A percentile compares a stretch with the other conserved stretches of the same genome.
phyloP scores from a whole-genome alignment of 208 protist genomes.

The Crithidia bombi region DNA sequence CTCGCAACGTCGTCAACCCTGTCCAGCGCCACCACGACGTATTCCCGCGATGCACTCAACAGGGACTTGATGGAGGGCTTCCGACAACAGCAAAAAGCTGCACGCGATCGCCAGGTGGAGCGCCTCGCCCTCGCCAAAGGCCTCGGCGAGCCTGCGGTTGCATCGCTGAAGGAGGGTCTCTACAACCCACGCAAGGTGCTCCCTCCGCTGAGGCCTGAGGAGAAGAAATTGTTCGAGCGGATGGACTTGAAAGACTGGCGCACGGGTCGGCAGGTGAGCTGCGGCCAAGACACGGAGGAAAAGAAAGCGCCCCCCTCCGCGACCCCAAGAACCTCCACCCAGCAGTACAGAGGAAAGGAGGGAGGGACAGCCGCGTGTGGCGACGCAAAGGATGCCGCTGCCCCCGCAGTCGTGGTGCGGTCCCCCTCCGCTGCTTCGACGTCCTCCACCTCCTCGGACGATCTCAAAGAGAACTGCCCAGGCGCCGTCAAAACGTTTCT shows the following conservation, averaged over 20 bases:
- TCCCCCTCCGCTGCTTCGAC: background rate
- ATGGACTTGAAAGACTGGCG: slow-evolving; percentile 39
- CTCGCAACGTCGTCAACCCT: background rate
- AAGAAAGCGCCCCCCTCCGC: background rate
- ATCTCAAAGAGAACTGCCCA: slow-evolving; percentile 11
- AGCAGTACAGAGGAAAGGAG: background rate
- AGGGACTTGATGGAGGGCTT: slow-evolving; percentile 66
- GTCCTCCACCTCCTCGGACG: slow-evolving; percentile 13
- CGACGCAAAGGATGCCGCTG: background rate
- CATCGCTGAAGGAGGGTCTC: slow-evolving; percentile 50
- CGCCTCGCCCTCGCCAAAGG: slow-evolving; percentile 74
- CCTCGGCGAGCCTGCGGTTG: slow-evolving; percentile 57
- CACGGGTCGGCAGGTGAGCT: background rate
- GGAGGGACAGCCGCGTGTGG: background rate
- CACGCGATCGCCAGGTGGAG: slow-evolving; percentile 53
- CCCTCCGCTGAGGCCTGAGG: slow-evolving; percentile 39
- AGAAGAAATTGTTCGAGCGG: slow-evolving; percentile 39
- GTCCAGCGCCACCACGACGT: background rate
- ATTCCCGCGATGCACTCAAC: slow-evolving; percentile 34
- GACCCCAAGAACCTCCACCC: background rate
- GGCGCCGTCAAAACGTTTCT: slow-evolving; percentile 14
- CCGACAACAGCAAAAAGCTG: slow-evolving; percentile 48
- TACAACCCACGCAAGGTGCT: slow-evolving; percentile 74
- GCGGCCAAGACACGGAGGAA: background rate
- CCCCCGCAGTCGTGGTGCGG: background rate